Evolutionary conservation across 805 yeast species (phyloP), one percentile per base, ranked within the genome.

Genomic region (Starmerella roubikii): DNA sequence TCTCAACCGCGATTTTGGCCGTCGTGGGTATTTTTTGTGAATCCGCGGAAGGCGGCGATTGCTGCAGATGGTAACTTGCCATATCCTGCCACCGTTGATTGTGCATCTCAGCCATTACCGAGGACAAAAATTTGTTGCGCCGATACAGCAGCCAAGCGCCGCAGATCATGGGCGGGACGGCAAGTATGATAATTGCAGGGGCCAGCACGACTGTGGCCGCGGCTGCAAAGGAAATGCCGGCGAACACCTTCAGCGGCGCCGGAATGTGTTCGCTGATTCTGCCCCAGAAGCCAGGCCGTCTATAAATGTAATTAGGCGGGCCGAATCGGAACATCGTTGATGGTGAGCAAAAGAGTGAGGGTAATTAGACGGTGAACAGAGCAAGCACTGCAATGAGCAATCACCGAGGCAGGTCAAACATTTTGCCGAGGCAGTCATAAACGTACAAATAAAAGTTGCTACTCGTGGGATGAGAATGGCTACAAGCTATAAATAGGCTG

Each of bases 201-300:
- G 49, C 41, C 10, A 46, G n/a, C 7, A 46, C 27, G 7, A 43
- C 49, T 0, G 45, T 41, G 3, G 40, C 43, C 1, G 49, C 49
- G 6, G 49, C 49, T 2, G 35, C 26, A 8, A 39, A 36, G 3
- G 45, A 29, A 3, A 46, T 32, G 24, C 34, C 35, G 11, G 37
- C 41, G 25, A 43, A 40, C 3, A 38, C 42, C 30, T 42, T 42
- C 20, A 43, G 33, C 13, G 49, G 47, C 10, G 34, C 30, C 10
- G 49, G 49, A 4, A 43, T 27, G 8, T 10, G 19, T 24, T 16
- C 23, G 11, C n/a, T 4, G 15, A 21, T 4, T 34, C n/a, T 10
- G 45, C 31, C 3, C 47, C 39, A 6, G 32, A 34, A 1, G 2
- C 47, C 45, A 16, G 23, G 36, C 3, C 46, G 37, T 15, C 27